Conservation (phyloP, 371 early-diverging fungal species). For the Batrachochytrium dendrobatidis region DNA sequence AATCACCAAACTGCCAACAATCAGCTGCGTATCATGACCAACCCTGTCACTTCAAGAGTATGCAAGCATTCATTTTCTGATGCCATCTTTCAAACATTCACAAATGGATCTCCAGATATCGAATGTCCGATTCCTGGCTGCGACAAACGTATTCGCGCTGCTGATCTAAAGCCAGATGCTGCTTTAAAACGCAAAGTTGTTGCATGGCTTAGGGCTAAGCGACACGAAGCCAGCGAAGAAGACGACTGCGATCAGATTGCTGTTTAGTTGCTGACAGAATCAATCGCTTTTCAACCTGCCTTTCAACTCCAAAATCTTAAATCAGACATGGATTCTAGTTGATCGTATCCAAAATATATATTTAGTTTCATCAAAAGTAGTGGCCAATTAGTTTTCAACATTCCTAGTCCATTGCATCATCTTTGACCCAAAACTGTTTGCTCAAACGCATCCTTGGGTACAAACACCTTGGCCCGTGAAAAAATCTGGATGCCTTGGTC, state of each 20-base stretch:
- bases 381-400: too few relatives aligned
- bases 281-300: too few relatives aligned
- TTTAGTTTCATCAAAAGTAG: too few relatives aligned
- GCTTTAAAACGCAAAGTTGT: not conserved
- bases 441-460: slow-evolving; percentile 4
- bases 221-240: too few relatives aligned
- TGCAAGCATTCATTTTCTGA: slow-evolving; percentile 4
- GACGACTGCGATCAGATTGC: too few relatives aligned
- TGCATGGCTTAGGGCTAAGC: not conserved
- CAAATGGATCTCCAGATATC: not conserved
- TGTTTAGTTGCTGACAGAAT: too few relatives aligned
- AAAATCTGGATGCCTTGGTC: slow-evolving; percentile 35
- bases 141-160: not conserved
- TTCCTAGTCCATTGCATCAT: too few relatives aligned
- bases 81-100: not conserved
- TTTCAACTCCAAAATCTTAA: too few relatives aligned
- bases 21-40: slow-evolving; percentile 4
- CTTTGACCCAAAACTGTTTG: not conserved
- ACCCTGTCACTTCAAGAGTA: not conserved
- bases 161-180: not conserved
- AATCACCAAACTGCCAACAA: not conserved
- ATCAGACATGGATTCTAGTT: too few relatives aligned
- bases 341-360: too few relatives aligned
- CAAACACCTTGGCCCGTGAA: slow-evolving; percentile 29
- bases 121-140: slow-evolving; percentile 4